Evolutionary conservation across 2,329 filamentous ascomycete genomes (phyloP).

Genomic region (Acephala macrosclerotiorum): DNA sequence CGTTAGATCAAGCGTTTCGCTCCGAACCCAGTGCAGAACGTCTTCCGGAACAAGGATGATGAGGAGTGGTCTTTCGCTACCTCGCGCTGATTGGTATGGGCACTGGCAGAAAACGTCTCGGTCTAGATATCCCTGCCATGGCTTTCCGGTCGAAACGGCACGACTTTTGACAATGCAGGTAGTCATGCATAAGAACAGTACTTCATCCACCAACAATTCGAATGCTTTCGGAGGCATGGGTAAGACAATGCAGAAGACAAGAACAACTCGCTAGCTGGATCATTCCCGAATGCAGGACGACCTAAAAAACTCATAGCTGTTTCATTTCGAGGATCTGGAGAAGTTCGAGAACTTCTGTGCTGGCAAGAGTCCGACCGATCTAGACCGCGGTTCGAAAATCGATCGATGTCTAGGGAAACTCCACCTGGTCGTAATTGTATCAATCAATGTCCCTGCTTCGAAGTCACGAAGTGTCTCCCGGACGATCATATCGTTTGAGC

Average conservation of each 20-base stretch:
- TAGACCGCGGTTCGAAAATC: not conserved
- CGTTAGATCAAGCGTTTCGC: not conserved
- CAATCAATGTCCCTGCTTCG: not conserved
- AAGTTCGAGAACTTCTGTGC: not conserved
- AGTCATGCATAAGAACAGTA: not conserved
- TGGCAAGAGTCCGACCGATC: not conserved
- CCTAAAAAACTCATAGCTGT: not conserved
- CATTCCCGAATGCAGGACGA: not conserved
- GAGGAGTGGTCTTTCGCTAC: not conserved
- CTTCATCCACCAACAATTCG: not conserved
- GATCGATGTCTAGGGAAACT: not conserved
- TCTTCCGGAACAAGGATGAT: not conserved
- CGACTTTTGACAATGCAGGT: not conserved
- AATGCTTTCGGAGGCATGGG: not conserved
- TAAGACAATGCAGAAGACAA: not conserved
- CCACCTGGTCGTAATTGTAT: not conserved
- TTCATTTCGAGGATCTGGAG: conserved; percentile 1
- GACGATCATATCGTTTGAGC: not conserved
- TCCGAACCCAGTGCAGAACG: not conserved
- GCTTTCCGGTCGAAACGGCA: not conserved
- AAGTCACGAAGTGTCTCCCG: not conserved
- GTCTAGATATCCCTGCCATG: not conserved
- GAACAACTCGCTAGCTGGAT: not conserved
- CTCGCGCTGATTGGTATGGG: not conserved
- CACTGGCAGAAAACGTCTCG: not conserved